Percentiles rank a stretch among this genome's conserved stretches.
Conservation (phyloP, 148 eudicot genomes). For the Vaccinium macrocarpon region DNA sequence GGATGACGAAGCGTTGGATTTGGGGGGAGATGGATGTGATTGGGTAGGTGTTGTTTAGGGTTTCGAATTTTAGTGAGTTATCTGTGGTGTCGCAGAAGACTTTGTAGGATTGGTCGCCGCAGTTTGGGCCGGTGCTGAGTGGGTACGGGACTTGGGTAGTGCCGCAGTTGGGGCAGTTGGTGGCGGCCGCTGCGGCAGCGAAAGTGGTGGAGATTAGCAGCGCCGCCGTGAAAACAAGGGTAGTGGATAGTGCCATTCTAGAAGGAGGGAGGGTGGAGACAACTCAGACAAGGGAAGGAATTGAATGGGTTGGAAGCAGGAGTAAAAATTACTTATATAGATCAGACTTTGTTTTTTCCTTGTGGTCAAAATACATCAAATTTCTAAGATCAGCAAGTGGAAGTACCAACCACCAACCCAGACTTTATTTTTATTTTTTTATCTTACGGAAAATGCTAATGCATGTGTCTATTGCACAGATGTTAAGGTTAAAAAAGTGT, state of each 20-base stretch:
- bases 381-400: no score
- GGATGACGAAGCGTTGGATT: slow-evolving; percentile 57
- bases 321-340: not conserved
- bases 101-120: slow-evolving; percentile 71
- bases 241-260: not conserved
- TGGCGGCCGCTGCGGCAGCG: slow-evolving; percentile 22
- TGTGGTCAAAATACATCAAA: not conserved
- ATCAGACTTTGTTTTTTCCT: not conserved
- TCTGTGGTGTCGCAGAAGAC: slow-evolving; percentile 52
- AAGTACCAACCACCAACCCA: no score
- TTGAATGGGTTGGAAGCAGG: not conserved
- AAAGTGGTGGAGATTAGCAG: slow-evolving; percentile 28
- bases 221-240: slow-evolving; percentile 28
- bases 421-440: no score
- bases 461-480: no score
- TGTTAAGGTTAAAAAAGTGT: no score
- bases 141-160: slow-evolving; percentile 72
- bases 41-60: slow-evolving; percentile 73
- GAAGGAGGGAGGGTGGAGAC: slow-evolving; percentile 13
- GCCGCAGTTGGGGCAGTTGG: slow-evolving; percentile 65
- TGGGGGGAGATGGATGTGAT: slow-evolving; percentile 47
- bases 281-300: not conserved
- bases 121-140: slow-evolving; percentile 65
- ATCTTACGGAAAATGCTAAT: no score
- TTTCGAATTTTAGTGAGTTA: slow-evolving; percentile 43